phyloP scores from a whole-genome alignment of 2,329 filamentous ascomycete genomes.

The Colletotrichum truncatum region DNA sequence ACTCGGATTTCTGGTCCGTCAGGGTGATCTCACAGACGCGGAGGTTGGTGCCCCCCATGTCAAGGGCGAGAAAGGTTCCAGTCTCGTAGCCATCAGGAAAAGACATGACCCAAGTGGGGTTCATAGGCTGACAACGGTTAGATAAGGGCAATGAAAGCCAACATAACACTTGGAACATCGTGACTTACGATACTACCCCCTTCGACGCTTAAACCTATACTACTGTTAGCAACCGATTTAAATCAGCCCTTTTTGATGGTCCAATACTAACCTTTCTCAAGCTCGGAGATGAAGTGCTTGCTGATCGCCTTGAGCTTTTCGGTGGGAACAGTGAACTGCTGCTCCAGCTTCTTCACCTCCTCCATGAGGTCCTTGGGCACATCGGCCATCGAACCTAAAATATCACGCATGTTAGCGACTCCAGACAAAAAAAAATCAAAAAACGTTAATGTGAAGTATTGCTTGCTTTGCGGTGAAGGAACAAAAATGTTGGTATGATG shows the following conservation, averaged over 20 bases:
- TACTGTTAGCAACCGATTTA: slow-evolving; percentile 26
- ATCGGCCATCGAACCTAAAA: slow-evolving; percentile 86
- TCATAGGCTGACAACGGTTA: slow-evolving; percentile 80
- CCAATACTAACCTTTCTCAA: slow-evolving; percentile 75
- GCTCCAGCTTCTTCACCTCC: slow-evolving; percentile 86
- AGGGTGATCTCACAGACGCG: slow-evolving; percentile 93
- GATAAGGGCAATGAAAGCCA: slow-evolving; percentile 17
- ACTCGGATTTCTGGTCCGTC: slow-evolving; percentile 87
- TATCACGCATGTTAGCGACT: slow-evolving; percentile 18
- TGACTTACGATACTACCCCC: slow-evolving; percentile 88
- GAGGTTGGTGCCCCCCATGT: slow-evolving; percentile 96
- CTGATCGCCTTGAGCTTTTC: slow-evolving; percentile 90
- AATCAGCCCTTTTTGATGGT: neutral
- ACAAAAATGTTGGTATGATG: slow-evolving; percentile 27
- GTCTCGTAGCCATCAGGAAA: slow-evolving; percentile 89
- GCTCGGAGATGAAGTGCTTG: slow-evolving; percentile 86
- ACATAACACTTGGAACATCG: neutral
- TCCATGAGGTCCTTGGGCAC: slow-evolving; percentile 83
- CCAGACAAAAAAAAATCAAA: neutral
- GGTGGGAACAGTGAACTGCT: slow-evolving; percentile 80
- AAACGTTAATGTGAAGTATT: neutral
- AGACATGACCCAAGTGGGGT: slow-evolving; percentile 94
- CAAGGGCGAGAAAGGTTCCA: slow-evolving; percentile 87
- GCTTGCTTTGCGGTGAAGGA: slow-evolving; percentile 27
- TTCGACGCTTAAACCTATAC: slow-evolving; percentile 79